A percentile compares a stretch with the other conserved stretches of the same genome.
Conservation (phyloP, 768 basidiomycete genomes). For the Boletellus sp. region DNA sequence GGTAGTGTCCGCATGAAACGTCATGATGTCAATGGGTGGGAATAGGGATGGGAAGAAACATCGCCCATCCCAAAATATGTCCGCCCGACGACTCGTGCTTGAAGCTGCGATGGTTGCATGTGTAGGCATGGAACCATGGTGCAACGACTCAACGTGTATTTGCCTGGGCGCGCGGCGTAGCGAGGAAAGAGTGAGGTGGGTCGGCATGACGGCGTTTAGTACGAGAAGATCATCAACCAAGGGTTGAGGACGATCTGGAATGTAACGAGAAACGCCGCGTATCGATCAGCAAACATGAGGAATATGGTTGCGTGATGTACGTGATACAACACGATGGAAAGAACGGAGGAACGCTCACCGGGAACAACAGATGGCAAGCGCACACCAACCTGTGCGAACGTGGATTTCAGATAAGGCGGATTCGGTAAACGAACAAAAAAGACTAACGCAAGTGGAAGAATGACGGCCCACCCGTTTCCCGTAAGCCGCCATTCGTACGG, state of each 20-base stretch:
- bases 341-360: conserved; percentile 45
- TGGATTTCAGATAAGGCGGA: background rate
- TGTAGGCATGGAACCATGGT: background rate
- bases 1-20: background rate
- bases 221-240: conserved; percentile 84
- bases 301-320: background rate
- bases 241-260: conserved; percentile 78
- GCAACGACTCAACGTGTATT: background rate
- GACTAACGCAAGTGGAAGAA: conserved; percentile 71
- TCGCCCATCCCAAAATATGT: conserved; percentile 8
- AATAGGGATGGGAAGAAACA: background rate
- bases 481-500: conserved; percentile 65
- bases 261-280: background rate
- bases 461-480: conserved; percentile 65
- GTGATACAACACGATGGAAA: conserved; percentile 3
- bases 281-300: conserved; percentile 13
- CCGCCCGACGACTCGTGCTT: conserved; percentile 2
- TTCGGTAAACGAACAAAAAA: conserved; percentile 10
- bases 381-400: conserved; percentile 49
- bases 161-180: background rate
- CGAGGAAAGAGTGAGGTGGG: conserved; percentile 9
- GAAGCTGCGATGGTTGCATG: background rate
- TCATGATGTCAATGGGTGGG: background rate
- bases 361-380: conserved; percentile 69
- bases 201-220: conserved; percentile 20